Evolutionary conservation across 768 basidiomycete genomes (phyloP).

Genomic region (Tylopilus sp.): DNA sequence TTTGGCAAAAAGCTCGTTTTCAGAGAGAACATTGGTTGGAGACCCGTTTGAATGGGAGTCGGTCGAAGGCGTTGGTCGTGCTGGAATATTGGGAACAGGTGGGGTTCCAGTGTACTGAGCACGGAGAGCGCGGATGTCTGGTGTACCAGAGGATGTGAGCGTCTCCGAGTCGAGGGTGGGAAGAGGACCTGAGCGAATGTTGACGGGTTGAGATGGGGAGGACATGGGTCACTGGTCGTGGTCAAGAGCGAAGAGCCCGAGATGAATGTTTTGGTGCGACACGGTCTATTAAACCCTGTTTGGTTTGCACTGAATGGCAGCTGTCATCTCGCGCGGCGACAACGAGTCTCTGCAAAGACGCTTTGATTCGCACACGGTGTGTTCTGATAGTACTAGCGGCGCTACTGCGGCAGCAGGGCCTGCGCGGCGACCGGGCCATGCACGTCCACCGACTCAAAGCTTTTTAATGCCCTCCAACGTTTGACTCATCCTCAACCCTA

Average conservation of each 20-base stretch:
- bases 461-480: too few species aligned
- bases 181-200: constrained; percentile 36
- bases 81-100: constrained; percentile 48
- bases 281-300: too few species aligned
- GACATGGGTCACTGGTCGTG: constrained; percentile 38
- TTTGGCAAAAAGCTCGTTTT: constrained; percentile 13
- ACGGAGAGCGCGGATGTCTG: constrained; percentile 61
- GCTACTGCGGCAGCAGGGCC: too few species aligned
- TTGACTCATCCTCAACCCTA: too few species aligned
- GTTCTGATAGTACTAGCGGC: too few species aligned
- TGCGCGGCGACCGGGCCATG: too few species aligned
- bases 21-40: neutral
- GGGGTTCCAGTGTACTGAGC: constrained; percentile 62
- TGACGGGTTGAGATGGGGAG: constrained; percentile 54
- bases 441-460: too few species aligned
- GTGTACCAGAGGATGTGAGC: constrained; percentile 51
- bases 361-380: too few species aligned
- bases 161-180: constrained; percentile 10
- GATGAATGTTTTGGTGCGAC: neutral
- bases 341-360: too few species aligned
- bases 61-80: constrained; percentile 50
- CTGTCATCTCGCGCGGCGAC: too few species aligned
- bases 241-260: neutral
- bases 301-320: too few species aligned
- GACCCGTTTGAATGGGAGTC: constrained; percentile 15